A percentile compares a stretch with the other conserved stretches of the same genome.
phyloP scores from a whole-genome alignment of 2,329 filamentous ascomycete species.

The Teratosphaeria viscida region DNA sequence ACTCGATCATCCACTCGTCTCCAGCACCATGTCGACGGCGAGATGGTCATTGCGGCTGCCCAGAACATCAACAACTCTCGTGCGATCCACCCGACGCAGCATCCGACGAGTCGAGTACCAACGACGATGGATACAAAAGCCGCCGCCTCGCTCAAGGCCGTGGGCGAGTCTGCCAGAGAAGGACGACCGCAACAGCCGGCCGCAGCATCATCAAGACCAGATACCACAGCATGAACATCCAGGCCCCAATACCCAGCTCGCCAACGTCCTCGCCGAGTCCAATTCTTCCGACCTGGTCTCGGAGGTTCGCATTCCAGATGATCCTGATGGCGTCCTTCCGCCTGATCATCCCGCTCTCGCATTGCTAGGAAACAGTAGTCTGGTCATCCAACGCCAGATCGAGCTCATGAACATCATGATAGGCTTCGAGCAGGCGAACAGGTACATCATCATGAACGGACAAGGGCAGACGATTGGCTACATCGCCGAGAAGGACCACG shows the following conservation, averaged over 20 bases:
- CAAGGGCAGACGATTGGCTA: slow-evolving; percentile 54
- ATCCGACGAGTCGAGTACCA: slow-evolving; percentile 5
- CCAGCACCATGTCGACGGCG: slow-evolving; percentile 8
- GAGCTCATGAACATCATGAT: slow-evolving; percentile 57
- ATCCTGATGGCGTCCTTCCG: slow-evolving; percentile 49
- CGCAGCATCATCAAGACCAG: slow-evolving; percentile 2
- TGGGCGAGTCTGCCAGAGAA: slow-evolving; percentile 8
- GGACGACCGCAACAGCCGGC: slow-evolving; percentile 1
- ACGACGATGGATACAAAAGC: slow-evolving; percentile 11
- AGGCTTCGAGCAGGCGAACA: slow-evolving; percentile 57
- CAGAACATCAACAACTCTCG: slow-evolving; percentile 1
- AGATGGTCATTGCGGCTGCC: slow-evolving; percentile 12
- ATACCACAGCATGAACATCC: slow-evolving; percentile 5
- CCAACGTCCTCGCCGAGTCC: slow-evolving; percentile 36
- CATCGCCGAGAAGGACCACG: slow-evolving; percentile 53
- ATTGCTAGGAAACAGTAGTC: slow-evolving; percentile 49
- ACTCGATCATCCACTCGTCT: not conserved
- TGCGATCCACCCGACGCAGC: not conserved
- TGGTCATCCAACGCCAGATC: slow-evolving; percentile 53
- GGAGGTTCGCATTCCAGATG: slow-evolving; percentile 52
- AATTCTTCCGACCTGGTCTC: slow-evolving; percentile 42
- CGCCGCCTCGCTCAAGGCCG: slow-evolving; percentile 9
- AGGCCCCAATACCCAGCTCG: slow-evolving; percentile 27
- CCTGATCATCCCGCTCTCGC: slow-evolving; percentile 47
- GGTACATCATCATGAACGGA: slow-evolving; percentile 55